phyloP scores from a whole-genome alignment of 1,284 basidiomycete genomes.

The Boletus semigastroideus region DNA sequence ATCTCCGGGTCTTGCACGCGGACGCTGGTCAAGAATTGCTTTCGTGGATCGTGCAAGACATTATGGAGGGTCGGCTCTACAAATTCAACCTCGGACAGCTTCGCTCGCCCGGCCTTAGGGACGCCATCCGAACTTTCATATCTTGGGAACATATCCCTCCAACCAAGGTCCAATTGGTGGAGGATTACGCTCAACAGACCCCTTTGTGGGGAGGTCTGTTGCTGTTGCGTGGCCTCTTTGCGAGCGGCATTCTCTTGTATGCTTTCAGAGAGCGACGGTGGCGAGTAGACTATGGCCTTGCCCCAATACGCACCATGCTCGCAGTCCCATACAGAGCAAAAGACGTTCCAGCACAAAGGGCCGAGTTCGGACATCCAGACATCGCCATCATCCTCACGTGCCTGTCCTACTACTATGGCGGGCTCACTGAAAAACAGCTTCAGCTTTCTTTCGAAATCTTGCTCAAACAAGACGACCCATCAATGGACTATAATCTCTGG shows the following conservation, averaged over 20 bases:
- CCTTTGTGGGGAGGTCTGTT: constrained; percentile 38
- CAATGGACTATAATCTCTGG: constrained; percentile 45
- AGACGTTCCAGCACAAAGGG: constrained; percentile 46
- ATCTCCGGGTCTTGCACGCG: constrained; percentile 34
- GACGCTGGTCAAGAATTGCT: constrained; percentile 27
- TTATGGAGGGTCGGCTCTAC: constrained; percentile 24
- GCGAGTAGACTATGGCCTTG: constrained; percentile 55
- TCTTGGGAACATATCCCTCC: background rate
- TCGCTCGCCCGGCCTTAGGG: constrained; percentile 9
- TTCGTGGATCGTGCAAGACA: constrained; percentile 24
- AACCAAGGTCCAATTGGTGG: constrained; percentile 18
- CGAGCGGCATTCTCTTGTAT: constrained; percentile 41
- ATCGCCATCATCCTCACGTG: constrained; percentile 48
- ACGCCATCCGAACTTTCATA: constrained; percentile 27
- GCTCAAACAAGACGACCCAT: constrained; percentile 44
- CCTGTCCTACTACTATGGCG: constrained; percentile 52
- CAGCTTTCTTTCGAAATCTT: constrained; percentile 40
- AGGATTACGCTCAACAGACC: constrained; percentile 14
- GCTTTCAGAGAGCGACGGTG: constrained; percentile 44
- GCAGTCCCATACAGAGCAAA: constrained; percentile 57
- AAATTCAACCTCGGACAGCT: constrained; percentile 23
- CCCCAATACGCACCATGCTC: constrained; percentile 42
- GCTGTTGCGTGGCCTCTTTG: constrained; percentile 46
- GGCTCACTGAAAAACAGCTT: constrained; percentile 42
- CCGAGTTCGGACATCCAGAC: constrained; percentile 59